Base-by-base conservation (phyloP, 345 rosid genomes). In the Orychophragmus violaceus region DNA sequence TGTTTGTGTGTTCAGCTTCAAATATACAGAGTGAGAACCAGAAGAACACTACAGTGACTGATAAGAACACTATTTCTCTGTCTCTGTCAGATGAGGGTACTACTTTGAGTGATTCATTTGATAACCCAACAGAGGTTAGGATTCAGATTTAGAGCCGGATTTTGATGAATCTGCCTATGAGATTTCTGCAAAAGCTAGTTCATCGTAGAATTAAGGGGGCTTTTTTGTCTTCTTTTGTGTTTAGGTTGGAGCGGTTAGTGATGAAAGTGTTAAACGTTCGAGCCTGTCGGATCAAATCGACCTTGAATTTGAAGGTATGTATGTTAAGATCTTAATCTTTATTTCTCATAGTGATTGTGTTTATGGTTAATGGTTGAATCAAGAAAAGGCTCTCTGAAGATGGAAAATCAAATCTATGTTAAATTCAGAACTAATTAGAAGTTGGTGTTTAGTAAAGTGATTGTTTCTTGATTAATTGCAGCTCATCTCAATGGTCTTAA, bases 281-380 rank as follows among this genome's bases (percentile, higher is more conserved):
- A 64, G 16, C 39, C 27, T 39, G 4, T 16, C 50, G 59, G 66
- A 72, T 49, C 66, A 72, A 65, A 37, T 72, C 16, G 71, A 72
- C 5, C 71, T 58, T 36, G 76, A 72, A 39, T 58, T 64, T 1
- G 55, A 72, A 65, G 76, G 76, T 72, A 58, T 8, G 76, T 72
- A 58, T 8, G 37, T 64, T 25, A 25, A 48, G 66, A 64, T 71
- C 59, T 71, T 71, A 18, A 30, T 45, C 64, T 71, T 2, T 30
- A 12, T 7, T n/a, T 41, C 48, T 41, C 4, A 41, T 6, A 21
- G 33, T 35, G 41, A 44, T 35, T 63, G 32, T 55, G 35, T 64
- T 55, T 14, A 36, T 60, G 6, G 21, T 24, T 54, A 9, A 17
- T 17, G 14, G 8, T 56, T 22, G 24, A 23, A 57, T 29, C 13